Conservation (phyloP, 352 stramenopile genomes). For the Halophytophthora polymorphica region DNA sequence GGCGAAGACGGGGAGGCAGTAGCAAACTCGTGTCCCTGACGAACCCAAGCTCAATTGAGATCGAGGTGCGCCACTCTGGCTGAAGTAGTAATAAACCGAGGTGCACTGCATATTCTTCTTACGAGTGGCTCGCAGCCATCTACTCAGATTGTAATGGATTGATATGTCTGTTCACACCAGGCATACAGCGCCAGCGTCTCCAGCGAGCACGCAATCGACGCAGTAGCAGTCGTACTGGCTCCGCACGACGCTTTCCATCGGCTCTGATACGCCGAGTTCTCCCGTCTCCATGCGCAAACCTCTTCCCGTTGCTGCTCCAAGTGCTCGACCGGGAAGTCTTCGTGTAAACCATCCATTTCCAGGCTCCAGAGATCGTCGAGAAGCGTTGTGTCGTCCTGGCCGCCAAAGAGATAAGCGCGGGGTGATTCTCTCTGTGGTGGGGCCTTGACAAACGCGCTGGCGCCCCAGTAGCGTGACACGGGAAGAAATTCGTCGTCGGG, state of each 20-base stretch:
- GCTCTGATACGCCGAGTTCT: slow-evolving; percentile 29
- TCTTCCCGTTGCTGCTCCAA: slow-evolving; percentile 18
- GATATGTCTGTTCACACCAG: slow-evolving; percentile 53
- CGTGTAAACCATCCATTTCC: slow-evolving; percentile 30
- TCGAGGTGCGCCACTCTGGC: too few relatives aligned
- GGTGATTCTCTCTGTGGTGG: slow-evolving; percentile 8
- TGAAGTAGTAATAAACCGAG: too few relatives aligned
- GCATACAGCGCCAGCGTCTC: slow-evolving; percentile 46
- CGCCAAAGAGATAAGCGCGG: slow-evolving; percentile 55
- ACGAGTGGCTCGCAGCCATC: too few relatives aligned
- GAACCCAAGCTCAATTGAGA: slow-evolving; percentile 1
- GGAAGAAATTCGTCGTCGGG: slow-evolving; percentile 15
- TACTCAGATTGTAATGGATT: slow-evolving; percentile 40
- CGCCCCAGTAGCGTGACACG: slow-evolving; percentile 40
- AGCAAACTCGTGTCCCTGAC: not conserved
- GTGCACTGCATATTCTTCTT: too few relatives aligned
- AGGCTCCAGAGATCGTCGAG: slow-evolving; percentile 64
- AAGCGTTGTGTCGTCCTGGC: slow-evolving; percentile 62
- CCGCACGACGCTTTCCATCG: slow-evolving; percentile 47
- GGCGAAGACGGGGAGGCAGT: slow-evolving; percentile 5
- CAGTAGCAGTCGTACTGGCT: slow-evolving; percentile 11
- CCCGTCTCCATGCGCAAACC: slow-evolving; percentile 46
- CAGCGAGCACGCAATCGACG: slow-evolving; percentile 31
- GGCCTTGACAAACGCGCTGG: slow-evolving; percentile 32
- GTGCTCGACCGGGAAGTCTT: slow-evolving; percentile 19